phyloP scores from a whole-genome alignment of 208 protist species.

The Porcisia deanei region DNA sequence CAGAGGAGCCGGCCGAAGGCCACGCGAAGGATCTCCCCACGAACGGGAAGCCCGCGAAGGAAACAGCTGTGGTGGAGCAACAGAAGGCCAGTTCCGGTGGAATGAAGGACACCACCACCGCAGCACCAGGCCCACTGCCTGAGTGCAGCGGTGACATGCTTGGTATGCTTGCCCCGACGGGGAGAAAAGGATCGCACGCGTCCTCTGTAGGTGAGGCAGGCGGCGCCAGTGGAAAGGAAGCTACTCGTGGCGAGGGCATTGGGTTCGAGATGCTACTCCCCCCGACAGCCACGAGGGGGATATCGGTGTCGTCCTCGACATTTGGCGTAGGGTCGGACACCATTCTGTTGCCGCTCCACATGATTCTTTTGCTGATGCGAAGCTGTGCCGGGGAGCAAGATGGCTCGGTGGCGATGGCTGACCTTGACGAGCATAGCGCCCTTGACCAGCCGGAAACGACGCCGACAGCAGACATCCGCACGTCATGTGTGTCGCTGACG shows the following conservation, averaged over 20 bases:
- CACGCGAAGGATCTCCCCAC: not conserved
- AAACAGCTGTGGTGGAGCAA: not conserved
- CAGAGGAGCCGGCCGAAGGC: not conserved
- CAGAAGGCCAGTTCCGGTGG: not conserved
- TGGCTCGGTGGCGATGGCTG: not conserved
- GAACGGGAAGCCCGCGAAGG: not conserved
- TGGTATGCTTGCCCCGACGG: not conserved
- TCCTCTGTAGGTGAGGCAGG: not conserved
- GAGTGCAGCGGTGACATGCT: not conserved
- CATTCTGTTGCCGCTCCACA: slow-evolving; percentile 48
- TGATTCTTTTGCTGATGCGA: slow-evolving; percentile 66
- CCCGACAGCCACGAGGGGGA: slow-evolving; percentile 1
- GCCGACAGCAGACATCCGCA: no score
- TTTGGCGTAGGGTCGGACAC: slow-evolving; percentile 13
- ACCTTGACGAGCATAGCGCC: not conserved
- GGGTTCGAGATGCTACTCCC: slow-evolving; percentile 10
- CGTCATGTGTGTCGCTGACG: not conserved
- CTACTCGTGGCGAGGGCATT: not conserved
- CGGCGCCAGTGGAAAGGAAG: not conserved
- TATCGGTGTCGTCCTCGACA: slow-evolving; percentile 10
- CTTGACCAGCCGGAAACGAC: no score
- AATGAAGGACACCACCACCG: not conserved
- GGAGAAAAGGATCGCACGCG: not conserved
- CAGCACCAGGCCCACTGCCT: not conserved
- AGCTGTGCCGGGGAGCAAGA: slow-evolving; percentile 31